Conservation (phyloP, 139 green algal genomes). For the Closterium sp. region DNA sequence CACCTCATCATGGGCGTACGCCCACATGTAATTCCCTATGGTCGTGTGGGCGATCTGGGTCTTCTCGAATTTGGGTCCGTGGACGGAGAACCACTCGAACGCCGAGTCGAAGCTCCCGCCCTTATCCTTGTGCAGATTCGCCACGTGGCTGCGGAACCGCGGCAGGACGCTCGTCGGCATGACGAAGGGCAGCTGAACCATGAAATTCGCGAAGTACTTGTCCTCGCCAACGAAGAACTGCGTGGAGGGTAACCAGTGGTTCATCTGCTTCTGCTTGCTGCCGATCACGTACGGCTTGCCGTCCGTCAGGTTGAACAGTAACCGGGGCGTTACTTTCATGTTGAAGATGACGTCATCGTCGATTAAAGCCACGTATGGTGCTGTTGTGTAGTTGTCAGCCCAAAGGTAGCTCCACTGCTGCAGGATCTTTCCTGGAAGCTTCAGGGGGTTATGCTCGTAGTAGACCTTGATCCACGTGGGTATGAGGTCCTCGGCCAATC, state of each 20-base stretch:
- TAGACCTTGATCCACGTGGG: background rate
- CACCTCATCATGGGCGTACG: background rate
- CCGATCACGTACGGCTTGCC: background rate
- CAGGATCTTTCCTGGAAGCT: slow-evolving; percentile 8
- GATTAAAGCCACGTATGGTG: background rate
- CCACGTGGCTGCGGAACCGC: background rate
- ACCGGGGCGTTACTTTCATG: background rate
- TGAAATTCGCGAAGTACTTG: slow-evolving; percentile 6
- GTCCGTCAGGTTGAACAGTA: background rate
- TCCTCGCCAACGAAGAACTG: background rate
- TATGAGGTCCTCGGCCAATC: background rate
- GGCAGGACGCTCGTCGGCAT: background rate
- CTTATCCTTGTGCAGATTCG: background rate
- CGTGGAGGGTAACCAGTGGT: background rate
- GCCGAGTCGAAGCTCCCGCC: background rate
- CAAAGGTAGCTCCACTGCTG: slow-evolving; percentile 3
- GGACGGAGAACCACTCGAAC: background rate
- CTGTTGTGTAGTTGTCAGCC: slow-evolving; percentile 4
- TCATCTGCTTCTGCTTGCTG: background rate
- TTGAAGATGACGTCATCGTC: background rate
- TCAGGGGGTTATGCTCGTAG: background rate
- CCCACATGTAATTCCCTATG: background rate
- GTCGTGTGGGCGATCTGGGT: background rate
- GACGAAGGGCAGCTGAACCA: background rate
- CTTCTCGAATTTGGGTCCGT: background rate